These are phyloP conservation scores for Trametes polyzona DNA, from an alignment of 1,284 basidiomycete genomes.

Conservation along the genomic window DNA sequence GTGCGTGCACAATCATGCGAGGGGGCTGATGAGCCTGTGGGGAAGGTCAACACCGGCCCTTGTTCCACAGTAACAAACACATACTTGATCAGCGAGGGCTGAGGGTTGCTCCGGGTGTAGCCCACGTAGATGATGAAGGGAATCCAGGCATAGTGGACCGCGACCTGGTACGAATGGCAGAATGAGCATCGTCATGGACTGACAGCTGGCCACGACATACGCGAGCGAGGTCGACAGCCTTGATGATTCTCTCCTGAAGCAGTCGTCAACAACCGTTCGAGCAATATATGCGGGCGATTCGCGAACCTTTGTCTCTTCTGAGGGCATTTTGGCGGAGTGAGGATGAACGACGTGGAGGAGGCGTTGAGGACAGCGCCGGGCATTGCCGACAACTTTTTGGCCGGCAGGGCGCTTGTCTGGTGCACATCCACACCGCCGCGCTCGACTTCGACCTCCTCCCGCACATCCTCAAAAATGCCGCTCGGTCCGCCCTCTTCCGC, in stretches of 20 bases:
- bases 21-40: slow-evolving; percentile 84
- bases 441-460: slow-evolving; percentile 22
- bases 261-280: neutral
- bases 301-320: slow-evolving; percentile 84
- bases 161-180: slow-evolving; percentile 56
- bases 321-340: slow-evolving; percentile 62
- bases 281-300: neutral
- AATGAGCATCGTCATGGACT: slow-evolving; percentile 5
- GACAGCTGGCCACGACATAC: slow-evolving; percentile 49
- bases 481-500: slow-evolving; percentile 70
- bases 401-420: slow-evolving; percentile 23
- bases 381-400: slow-evolving; percentile 41
- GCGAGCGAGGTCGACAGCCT: slow-evolving; percentile 77
- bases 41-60: slow-evolving; percentile 16
- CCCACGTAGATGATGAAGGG: slow-evolving; percentile 94
- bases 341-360: slow-evolving; percentile 33
- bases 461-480: slow-evolving; percentile 54
- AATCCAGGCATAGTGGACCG: slow-evolving; percentile 92
- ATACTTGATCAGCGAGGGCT: slow-evolving; percentile 93
- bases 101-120: slow-evolving; percentile 86
- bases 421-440: slow-evolving; percentile 16
- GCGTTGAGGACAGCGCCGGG: slow-evolving; percentile 31
- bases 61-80: slow-evolving; percentile 35
- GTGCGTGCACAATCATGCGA: slow-evolving; percentile 60
- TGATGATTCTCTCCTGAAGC: slow-evolving; percentile 75